These are phyloP conservation scores for Candida maris DNA, from an alignment of 805 yeast species.

Conservation along the genomic window DNA sequence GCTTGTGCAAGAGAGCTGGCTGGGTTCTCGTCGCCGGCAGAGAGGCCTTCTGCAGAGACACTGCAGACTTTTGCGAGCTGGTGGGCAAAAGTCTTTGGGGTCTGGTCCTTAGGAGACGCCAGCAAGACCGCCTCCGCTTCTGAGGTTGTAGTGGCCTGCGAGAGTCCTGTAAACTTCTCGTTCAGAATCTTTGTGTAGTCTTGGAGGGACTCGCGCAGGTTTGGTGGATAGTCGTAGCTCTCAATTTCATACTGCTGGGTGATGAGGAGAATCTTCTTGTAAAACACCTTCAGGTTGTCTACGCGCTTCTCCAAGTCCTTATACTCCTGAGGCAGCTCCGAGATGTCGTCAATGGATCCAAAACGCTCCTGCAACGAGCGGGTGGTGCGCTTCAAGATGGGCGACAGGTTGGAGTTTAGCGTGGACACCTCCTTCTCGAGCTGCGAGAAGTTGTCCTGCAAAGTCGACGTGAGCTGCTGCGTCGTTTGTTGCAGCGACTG, in stretches of 20 bases:
- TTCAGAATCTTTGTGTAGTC: slow-evolving; percentile 58
- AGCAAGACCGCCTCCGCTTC: slow-evolving; percentile 59
- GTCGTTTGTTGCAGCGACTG: slow-evolving; percentile 34
- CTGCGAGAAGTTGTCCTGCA: slow-evolving; percentile 31
- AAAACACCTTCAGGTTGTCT: slow-evolving; percentile 59
- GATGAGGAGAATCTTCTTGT: slow-evolving; percentile 47
- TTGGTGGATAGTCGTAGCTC: slow-evolving; percentile 82
- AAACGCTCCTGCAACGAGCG: slow-evolving; percentile 59
- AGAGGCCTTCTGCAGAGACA: slow-evolving; percentile 45
- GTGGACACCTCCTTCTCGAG: slow-evolving; percentile 34
- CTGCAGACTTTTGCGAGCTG: slow-evolving; percentile 58
- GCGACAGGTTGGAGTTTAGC: slow-evolving; percentile 39
- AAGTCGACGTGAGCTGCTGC: slow-evolving; percentile 27
- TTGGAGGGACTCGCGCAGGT: slow-evolving; percentile 59
- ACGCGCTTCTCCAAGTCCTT: slow-evolving; percentile 62
- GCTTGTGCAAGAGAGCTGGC: slow-evolving; percentile 51
- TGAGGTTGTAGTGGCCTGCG: slow-evolving; percentile 60
- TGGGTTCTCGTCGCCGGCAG: slow-evolving; percentile 33
- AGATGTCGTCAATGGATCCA: slow-evolving; percentile 61
- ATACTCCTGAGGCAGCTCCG: slow-evolving; percentile 74
- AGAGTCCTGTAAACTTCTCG: slow-evolving; percentile 55
- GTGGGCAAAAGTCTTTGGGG: slow-evolving; percentile 73
- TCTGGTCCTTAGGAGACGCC: slow-evolving; percentile 29
- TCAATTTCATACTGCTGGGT: slow-evolving; percentile 67
- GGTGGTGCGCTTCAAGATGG: slow-evolving; percentile 57